Conservation (phyloP, 805 yeast genomes). For the Sugiyamaella americana region DNA sequence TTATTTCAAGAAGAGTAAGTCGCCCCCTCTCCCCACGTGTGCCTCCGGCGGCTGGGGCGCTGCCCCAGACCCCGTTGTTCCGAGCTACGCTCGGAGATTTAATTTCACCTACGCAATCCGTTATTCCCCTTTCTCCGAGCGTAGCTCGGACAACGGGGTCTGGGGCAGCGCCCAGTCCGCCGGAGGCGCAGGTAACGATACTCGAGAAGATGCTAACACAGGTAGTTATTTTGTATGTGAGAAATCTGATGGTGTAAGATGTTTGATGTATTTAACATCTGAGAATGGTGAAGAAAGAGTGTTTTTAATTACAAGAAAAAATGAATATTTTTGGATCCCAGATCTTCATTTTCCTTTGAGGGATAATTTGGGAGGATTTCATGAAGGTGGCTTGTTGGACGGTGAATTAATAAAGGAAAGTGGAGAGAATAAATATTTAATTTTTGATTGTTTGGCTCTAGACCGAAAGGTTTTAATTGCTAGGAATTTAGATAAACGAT, state of each 20-base stretch:
- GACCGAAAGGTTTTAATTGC: constrained; percentile 67
- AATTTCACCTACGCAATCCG: no score
- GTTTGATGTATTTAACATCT: constrained; percentile 52
- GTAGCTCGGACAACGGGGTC: no score
- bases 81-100: no score
- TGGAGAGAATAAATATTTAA: constrained; percentile 61
- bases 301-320: constrained; percentile 81
- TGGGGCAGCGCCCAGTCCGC: no score
- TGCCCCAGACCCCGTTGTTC: no score
- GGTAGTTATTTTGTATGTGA: constrained; percentile 82
- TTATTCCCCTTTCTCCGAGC: no score
- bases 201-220: background rate
- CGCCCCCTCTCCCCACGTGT: no score
- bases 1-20: constrained; percentile 54
- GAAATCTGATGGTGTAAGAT: constrained; percentile 88
- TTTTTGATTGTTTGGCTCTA: constrained; percentile 85
- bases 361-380: constrained; percentile 50
- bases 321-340: constrained; percentile 76
- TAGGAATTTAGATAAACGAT: constrained; percentile 68
- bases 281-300: constrained; percentile 82
- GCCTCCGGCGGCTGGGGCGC: no score
- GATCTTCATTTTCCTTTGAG: constrained; percentile 68
- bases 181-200: no score
- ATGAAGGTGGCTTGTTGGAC: constrained; percentile 84
- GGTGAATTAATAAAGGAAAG: constrained; percentile 71